Conservation (phyloP, 768 basidiomycete species). For the Cystofilobasidium macerans region DNA sequence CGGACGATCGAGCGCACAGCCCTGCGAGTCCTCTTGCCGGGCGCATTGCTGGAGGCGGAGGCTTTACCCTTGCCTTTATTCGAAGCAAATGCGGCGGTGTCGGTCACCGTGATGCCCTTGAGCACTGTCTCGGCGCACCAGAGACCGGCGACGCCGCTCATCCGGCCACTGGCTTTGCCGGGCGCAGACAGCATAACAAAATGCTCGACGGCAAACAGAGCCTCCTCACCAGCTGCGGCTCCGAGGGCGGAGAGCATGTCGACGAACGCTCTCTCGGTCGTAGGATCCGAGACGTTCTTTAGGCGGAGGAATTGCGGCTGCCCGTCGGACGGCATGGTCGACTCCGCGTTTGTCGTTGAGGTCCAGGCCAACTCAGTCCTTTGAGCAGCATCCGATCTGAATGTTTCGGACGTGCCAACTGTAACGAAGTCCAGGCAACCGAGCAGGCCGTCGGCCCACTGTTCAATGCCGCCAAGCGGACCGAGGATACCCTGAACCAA, state of each 20-base stretch:
- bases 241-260: slow-evolving; percentile 67
- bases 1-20: slow-evolving; percentile 19
- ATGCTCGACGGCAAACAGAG: slow-evolving; percentile 60
- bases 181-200: slow-evolving; percentile 58
- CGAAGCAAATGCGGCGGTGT: slow-evolving; percentile 29
- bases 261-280: slow-evolving; percentile 40
- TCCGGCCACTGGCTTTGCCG: slow-evolving; percentile 42
- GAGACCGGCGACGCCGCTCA: slow-evolving; percentile 53
- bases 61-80: background rate
- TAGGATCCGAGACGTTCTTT: slow-evolving; percentile 30
- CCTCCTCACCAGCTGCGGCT: slow-evolving; percentile 53
- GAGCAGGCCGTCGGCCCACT: slow-evolving; percentile 82
- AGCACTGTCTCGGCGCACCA: slow-evolving; percentile 73
- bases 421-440: slow-evolving; percentile 61
- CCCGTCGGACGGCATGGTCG: background rate
- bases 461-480: slow-evolving; percentile 70
- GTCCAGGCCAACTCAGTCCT: background rate
- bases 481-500: slow-evolving; percentile 48
- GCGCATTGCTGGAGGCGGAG: background rate
- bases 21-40: slow-evolving; percentile 17
- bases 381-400: background rate
- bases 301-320: slow-evolving; percentile 34
- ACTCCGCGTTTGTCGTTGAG: background rate
- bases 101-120: slow-evolving; percentile 64
- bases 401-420: slow-evolving; percentile 19